A percentile compares a stretch with the other conserved stretches of the same genome.
phyloP scores from a whole-genome alignment of 306 rosid species.

The Castanea mollissima region DNA sequence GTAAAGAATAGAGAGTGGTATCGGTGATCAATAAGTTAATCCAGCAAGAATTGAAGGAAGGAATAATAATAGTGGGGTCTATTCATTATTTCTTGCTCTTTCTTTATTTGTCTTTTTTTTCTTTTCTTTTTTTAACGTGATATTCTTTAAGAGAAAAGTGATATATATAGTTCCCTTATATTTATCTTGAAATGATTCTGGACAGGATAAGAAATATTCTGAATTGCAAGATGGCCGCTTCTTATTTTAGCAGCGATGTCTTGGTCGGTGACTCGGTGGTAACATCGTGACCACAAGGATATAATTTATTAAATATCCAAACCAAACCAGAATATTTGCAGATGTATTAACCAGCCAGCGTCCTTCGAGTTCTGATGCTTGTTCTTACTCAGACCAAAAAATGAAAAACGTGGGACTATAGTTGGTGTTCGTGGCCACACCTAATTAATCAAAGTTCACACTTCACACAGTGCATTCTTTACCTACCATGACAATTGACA shows the following conservation, averaged over 20 bases:
- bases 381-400: not conserved
- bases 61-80: constrained; percentile 3
- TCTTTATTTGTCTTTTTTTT: not conserved
- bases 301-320: too few species aligned
- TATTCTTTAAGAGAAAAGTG: not conserved
- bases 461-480: too few species aligned
- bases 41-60: not conserved
- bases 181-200: not conserved
- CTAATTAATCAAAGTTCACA: too few species aligned
- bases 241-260: not conserved
- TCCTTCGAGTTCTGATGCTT: not conserved
- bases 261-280: not conserved
- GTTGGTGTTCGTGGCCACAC: too few species aligned
- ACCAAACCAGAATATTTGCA: not conserved
- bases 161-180: not conserved
- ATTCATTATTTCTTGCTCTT: not conserved
- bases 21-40: not conserved
- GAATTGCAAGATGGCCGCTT: not conserved
- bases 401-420: too few species aligned
- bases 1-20: not conserved
- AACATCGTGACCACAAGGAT: not conserved
- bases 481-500: too few species aligned
- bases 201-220: not conserved
- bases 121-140: not conserved
- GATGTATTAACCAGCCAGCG: not conserved